Percentiles rank a stretch among this genome's conserved stretches.
phyloP scores from a whole-genome alignment of 192 early-diverging fungal genomes.

The Coemansia sp. region DNA sequence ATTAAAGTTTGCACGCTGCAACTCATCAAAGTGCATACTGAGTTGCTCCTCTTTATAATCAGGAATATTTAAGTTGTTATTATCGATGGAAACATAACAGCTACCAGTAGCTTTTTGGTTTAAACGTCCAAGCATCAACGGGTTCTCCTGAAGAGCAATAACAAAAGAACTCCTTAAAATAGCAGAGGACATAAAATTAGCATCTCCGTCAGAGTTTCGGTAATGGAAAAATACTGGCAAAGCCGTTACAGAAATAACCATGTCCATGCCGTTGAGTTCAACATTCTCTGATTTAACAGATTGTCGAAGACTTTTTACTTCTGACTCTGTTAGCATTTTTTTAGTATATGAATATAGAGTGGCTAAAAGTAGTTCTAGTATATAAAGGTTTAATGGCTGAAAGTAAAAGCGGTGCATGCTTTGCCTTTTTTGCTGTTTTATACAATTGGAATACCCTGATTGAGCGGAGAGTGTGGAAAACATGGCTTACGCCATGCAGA shows the following conservation, averaged over 20 bases:
- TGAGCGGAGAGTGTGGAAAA: too few species aligned
- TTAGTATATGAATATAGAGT: too few species aligned
- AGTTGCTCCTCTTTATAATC: neutral
- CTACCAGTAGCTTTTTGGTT: neutral
- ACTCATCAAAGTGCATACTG: neutral
- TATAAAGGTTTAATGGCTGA: too few species aligned
- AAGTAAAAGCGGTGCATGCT: too few species aligned
- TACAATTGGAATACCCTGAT: too few species aligned
- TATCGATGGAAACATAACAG: conserved; percentile 5
- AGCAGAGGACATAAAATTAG: conserved; percentile 11
- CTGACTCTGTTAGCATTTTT: too few species aligned
- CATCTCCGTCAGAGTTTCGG: neutral
- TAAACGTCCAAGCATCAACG: conserved; percentile 10
- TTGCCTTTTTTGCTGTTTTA: too few species aligned
- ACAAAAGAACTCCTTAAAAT: conserved; percentile 5
- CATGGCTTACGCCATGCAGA: too few species aligned
- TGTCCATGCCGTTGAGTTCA: neutral
- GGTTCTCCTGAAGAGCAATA: neutral
- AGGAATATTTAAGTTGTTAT: conserved; percentile 5
- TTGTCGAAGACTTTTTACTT: neutral
- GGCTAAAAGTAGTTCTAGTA: too few species aligned
- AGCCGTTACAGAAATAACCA: neutral
- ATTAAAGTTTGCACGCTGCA: neutral
- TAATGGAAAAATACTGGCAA: conserved; percentile 7
- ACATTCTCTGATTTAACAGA: conserved; percentile 4